Evolutionary conservation across 371 early-diverging fungal genomes (phyloP), one percentile per base, ranked within the genome.

Genomic region (Rhizopus delemar): DNA sequence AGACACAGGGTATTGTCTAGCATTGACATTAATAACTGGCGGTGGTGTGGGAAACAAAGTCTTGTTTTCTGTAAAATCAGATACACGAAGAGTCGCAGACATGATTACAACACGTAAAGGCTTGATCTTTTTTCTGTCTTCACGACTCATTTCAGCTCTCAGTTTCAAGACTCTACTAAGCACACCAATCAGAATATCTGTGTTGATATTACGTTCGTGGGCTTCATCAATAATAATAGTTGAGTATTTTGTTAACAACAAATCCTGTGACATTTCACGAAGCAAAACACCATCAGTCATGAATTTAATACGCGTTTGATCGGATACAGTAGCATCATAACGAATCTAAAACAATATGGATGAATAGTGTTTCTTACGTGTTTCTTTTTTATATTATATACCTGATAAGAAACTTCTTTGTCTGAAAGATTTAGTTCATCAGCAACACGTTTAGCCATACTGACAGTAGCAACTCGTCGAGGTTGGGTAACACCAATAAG

Each of bases 281-380:
- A 99, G 80, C 55, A 99, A 78, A 48, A 99, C 95, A 83, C 99
- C 99, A 77, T 99, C 99, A 2, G 99, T 99, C 94, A 99, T 93
- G 62, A 98, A 96, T 75, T 97, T 96, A 65, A 99, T 93, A 11
- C 90, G 81, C 0, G 99, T 98, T 12, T 86, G 78, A 2, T 71
- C 60, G 4, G 86, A 85, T 0, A 84, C 80, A 0, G 87, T 91
- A 3, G 87, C 85, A 66, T 99, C 99, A 62, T 94, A 99, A 59
- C 98, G 90, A 53, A 99, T 90, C 82, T 95, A 91, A 8, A 43
- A 1, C 8, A 16, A 45, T 39, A 9, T 2, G 9, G 2, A 39
- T 39, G 39, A 39, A 12, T 12, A 9, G 2, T 9, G 12, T 39
- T 9, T 39, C 12, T 39, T 39, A 7, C 12, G 8, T 1, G 39